A percentile compares a stretch with the other conserved stretches of the same genome.
Evolutionary conservation across 768 basidiomycete genomes (phyloP).

Genomic region (Kwoniella sp.): DNA sequence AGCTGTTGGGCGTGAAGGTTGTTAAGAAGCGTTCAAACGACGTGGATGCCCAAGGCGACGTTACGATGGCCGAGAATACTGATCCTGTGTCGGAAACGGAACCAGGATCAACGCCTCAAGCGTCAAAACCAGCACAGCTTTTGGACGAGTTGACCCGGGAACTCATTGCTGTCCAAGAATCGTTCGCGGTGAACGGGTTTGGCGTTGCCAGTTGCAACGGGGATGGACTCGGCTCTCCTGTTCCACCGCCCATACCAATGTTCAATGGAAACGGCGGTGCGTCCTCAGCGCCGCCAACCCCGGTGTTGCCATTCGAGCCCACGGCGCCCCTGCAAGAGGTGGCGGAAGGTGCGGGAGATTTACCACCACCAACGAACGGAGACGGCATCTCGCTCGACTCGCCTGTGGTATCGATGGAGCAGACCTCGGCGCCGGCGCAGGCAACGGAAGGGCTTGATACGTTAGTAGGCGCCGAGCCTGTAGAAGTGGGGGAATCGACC

Average conservation of each 20-base stretch:
- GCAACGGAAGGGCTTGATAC: not conserved
- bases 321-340: not conserved
- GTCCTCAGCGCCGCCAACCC: constrained; percentile 5
- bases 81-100: not conserved
- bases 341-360: no score
- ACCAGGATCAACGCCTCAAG: constrained; percentile 52
- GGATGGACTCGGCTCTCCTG: constrained; percentile 20
- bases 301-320: not conserved
- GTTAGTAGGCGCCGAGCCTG: not conserved
- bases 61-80: constrained; percentile 1
- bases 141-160: constrained; percentile 92
- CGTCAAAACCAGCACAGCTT: constrained; percentile 52
- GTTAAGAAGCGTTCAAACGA: not conserved
- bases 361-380: no score
- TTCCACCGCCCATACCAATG: constrained; percentile 17
- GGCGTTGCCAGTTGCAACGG: no score
- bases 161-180: constrained; percentile 79
- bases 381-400: no score
- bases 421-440: constrained; percentile 1
- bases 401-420: not conserved
- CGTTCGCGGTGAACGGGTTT: constrained; percentile 54
- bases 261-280: constrained; percentile 11
- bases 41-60: constrained; percentile 11
- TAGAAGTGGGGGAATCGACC: not conserved
- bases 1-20: constrained; percentile 33